Base-by-base conservation (phyloP, 108 stramenopile species). In the Fragilariopsis cylindrus region DNA sequence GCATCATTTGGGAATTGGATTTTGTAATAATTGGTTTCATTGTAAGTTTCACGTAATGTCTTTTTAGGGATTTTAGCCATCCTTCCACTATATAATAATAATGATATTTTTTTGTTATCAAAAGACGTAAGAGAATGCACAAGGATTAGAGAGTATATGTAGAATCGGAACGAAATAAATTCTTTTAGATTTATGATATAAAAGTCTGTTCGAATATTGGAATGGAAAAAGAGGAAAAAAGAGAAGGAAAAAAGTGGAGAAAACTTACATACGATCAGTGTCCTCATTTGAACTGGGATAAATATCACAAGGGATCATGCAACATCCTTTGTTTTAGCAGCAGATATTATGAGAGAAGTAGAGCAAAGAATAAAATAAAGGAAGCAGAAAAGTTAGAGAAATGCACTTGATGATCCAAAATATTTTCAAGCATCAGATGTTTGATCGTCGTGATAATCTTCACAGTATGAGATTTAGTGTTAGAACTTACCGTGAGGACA, bases 271-370 rank as follows among this genome's bases (percentile, higher is more conserved):
- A 8, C 48, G 67, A 21, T 68, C 13, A 8, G 11, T 52, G 9
- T 79, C 82, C 76, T 86, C 81, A 4, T 79, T 7, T 73, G 47
- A 4, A 84, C 84, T 21, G 85, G 75, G 74, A 30, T 83, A 92
- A 48, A 92, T 60, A 15, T 80, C 71, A 81, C 86, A 90, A 3
- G 89, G 82, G 41, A 82, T 82, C 73, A 89, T 88, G 81, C 85
- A 88, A 70, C 92, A 92, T 30, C 30, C 30, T 30, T 30, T 30
- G 30, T 30, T 30, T 2, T 30, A 30, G 30, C 30, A 30, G 30
- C 2, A 30, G 30, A 30, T 30, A 30, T 30, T 30, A 30, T 30
- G 30, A 30, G 30, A 30, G 30, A 1, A 30, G 30, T 2, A 30
- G 30, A 30, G 2, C 30, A 30, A 30, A 30, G 30, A 30, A 30